Evolutionary conservation across 257 asterid species (phyloP), one percentile per base, ranked within the genome.

Genomic region (Haberlea rhodopensis): DNA sequence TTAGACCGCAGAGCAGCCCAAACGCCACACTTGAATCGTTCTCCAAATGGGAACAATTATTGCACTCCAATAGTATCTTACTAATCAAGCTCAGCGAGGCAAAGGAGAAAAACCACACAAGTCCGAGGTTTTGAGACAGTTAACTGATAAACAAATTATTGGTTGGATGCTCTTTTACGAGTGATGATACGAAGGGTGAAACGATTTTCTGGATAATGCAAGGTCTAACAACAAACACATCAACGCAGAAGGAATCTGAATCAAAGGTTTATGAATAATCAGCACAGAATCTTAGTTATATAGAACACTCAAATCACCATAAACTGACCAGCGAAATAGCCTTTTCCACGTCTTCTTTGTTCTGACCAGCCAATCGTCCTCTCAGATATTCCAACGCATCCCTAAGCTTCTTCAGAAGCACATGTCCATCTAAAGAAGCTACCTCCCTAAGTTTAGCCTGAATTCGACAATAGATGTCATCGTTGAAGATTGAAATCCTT

Each of bases 381-480:
- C 79, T 84, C 79, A 92, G 62, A 72, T 65, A 85, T 80, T 92
- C 99, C 76, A 92, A 58, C 32, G 96, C 96, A 77, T 92, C 99
- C 76, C 98, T 87, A 29, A 92, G 98, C 87, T 92, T 92, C 86
- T 92, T 92, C 74, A 92, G 76, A 81, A 89, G 97, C 71, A 92
- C 96, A 27, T 89, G 96, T 57, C 99, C 99, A 72, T 92, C 99
- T 49, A 92, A 75, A 13, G 97, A 89, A 32, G 94, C 84, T 65
- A 84, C 96, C 80, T 92, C 97, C 72, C 91, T 86, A 46, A 92
- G 85, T 71, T 85, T 92, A 34, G 97, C 99, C 98, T 92, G 89
- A 46, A 67, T 27, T 67, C 46, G 73, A 68, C 22, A 25, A 22
- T 51, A 53, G 56, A 62, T 8, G 43, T 48, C 62, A 45, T 5